phyloP scores from a whole-genome alignment of 257 asterid species.

The Solanum chaucha region DNA sequence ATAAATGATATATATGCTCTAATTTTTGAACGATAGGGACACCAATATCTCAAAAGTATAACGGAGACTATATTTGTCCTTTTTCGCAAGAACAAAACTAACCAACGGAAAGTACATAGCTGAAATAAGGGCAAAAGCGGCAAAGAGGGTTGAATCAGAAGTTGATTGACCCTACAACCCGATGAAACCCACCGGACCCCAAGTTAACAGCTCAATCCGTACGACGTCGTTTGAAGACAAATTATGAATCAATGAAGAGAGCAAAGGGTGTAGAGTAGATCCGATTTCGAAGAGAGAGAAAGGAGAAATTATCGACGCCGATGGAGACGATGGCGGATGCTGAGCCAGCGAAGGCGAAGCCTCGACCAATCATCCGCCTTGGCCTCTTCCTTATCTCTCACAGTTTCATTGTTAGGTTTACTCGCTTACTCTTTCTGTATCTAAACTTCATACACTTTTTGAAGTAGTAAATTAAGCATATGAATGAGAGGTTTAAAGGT shows the following conservation, averaged over 20 bases:
- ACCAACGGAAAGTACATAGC: background rate
- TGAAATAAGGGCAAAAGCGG: background rate
- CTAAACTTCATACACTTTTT: background rate
- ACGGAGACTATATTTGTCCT: too few species aligned
- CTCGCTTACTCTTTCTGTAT: background rate
- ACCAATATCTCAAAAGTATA: too few species aligned
- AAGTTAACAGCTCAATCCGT: background rate
- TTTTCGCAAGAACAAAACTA: too few species aligned
- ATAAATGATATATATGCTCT: too few species aligned
- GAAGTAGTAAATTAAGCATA: background rate
- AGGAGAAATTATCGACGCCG: background rate
- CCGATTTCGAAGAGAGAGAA: background rate
- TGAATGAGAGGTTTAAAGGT: background rate
- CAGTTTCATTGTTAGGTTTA: conserved; percentile 58
- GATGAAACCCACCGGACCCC: background rate
- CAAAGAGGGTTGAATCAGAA: background rate
- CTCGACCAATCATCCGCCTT: conserved; percentile 76
- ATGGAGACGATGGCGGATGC: conserved; percentile 43
- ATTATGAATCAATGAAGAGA: background rate
- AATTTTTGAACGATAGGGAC: too few species aligned
- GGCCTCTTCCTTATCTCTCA: conserved; percentile 68
- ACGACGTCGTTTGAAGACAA: background rate
- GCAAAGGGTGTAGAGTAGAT: background rate
- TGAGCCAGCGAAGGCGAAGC: conserved; percentile 44
- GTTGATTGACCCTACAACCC: background rate